These are phyloP conservation scores for Fusarium sambucinum DNA, from an alignment of 2,329 filamentous ascomycete species.

Conservation along the genomic window DNA sequence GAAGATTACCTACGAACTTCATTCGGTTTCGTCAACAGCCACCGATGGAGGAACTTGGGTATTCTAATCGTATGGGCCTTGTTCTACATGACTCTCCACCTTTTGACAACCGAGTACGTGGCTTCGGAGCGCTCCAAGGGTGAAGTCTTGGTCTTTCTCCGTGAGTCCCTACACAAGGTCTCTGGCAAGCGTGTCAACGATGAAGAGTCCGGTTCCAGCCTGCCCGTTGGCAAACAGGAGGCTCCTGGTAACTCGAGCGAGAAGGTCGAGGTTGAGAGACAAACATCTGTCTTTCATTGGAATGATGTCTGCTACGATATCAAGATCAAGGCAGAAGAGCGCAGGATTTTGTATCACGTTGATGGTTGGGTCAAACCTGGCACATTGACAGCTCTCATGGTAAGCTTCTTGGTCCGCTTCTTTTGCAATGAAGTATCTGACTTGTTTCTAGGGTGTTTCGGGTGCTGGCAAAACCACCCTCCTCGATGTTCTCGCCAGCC, in stretches of 20 bases:
- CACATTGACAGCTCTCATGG: slow-evolving; percentile 77
- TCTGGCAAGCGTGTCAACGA: neutral
- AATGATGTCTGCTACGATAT: slow-evolving; percentile 78
- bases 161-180: slow-evolving; percentile 6
- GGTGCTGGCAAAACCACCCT: slow-evolving; percentile 91
- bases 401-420: slow-evolving; percentile 40
- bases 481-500: slow-evolving; percentile 82
- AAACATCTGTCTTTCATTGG: slow-evolving; percentile 71
- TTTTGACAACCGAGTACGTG: slow-evolving; percentile 29
- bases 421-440: neutral
- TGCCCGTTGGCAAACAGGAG: neutral
- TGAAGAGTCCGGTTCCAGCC: slow-evolving; percentile 1
- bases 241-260: neutral
- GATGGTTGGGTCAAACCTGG: slow-evolving; percentile 80
- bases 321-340: slow-evolving; percentile 71
- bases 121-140: slow-evolving; percentile 38
- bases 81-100: slow-evolving; percentile 30
- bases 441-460: slow-evolving; percentile 63
- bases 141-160: slow-evolving; percentile 36
- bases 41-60: slow-evolving; percentile 39
- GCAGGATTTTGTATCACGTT: slow-evolving; percentile 75
- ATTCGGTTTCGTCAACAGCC: slow-evolving; percentile 18
- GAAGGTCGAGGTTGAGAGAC: slow-evolving; percentile 15
- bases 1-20: slow-evolving; percentile 11
- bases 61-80: slow-evolving; percentile 28